phyloP scores from a whole-genome alignment of 345 rosid species.

The Eucalyptus sideroxylon region DNA sequence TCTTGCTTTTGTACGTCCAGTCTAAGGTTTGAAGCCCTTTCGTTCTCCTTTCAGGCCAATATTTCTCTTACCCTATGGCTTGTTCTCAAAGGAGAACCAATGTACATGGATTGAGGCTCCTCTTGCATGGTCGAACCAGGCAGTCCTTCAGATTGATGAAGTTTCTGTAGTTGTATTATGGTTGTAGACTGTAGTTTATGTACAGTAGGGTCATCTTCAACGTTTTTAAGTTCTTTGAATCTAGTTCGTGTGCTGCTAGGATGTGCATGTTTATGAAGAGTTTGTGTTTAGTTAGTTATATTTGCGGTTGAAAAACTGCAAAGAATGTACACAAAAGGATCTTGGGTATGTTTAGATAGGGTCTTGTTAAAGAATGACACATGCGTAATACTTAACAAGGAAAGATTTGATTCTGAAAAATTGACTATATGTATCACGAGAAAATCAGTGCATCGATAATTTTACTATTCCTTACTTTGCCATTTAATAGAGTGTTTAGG shows the following conservation, averaged over 20 bases:
- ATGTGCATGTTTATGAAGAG: neutral
- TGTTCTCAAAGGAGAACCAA: neutral
- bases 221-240: neutral
- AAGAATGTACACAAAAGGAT: neutral
- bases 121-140: neutral
- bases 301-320: neutral
- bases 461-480: neutral
- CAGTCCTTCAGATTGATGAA: neutral
- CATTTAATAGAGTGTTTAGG: neutral
- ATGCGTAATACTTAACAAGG: too few species aligned
- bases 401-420: neutral
- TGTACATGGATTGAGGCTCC: neutral
- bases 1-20: neutral
- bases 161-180: neutral
- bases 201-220: neutral
- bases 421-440: neutral
- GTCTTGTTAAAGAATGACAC: too few species aligned
- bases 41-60: neutral
- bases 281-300: neutral
- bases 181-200: neutral
- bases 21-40: neutral
- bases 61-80: neutral
- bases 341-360: neutral
- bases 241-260: neutral
- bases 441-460: neutral